These are phyloP conservation scores for Candida nanaspora DNA, from an alignment of 805 yeast species.

Conservation along the genomic window DNA sequence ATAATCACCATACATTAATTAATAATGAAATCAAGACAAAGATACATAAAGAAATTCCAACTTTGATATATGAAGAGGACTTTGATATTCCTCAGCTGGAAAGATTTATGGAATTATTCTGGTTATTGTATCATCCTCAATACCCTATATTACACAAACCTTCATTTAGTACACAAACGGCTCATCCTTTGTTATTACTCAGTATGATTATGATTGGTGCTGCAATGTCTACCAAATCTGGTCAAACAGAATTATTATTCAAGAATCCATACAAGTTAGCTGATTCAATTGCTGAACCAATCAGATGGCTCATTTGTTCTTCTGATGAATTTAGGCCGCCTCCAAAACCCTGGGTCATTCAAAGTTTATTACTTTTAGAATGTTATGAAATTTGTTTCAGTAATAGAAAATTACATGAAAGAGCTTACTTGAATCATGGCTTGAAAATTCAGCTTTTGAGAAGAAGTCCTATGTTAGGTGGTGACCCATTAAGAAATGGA, in stretches of 20 bases:
- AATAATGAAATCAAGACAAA: conserved; percentile 7
- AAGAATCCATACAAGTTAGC: conserved; percentile 18
- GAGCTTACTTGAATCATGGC: conserved; percentile 42
- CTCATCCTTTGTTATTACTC: conserved; percentile 42
- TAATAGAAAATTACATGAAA: conserved; percentile 35
- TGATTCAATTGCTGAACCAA: conserved; percentile 29
- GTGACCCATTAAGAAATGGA: conserved; percentile 25
- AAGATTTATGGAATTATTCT: conserved; percentile 25
- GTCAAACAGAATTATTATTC: conserved; percentile 2
- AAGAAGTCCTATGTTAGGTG: conserved; percentile 33
- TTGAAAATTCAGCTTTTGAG: conserved; percentile 39
- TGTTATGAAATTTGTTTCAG: conserved; percentile 37
- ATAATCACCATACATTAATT: background rate
- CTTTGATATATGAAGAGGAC: conserved; percentile 1
- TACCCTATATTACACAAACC: conserved; percentile 37
- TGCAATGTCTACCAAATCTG: conserved; percentile 5
- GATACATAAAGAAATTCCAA: conserved; percentile 3
- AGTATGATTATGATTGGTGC: conserved; percentile 50
- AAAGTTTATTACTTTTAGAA: conserved; percentile 35
- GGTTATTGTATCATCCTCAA: conserved; percentile 48
- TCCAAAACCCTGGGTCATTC: conserved; percentile 36
- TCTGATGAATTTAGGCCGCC: conserved; percentile 35
- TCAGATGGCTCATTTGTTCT: conserved; percentile 34
- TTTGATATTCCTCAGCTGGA: conserved; percentile 6
- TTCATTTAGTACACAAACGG: conserved; percentile 37